These are phyloP conservation scores for Alternaria alternata DNA, from an alignment of 2,329 filamentous ascomycete genomes.

Conservation along the genomic window DNA sequence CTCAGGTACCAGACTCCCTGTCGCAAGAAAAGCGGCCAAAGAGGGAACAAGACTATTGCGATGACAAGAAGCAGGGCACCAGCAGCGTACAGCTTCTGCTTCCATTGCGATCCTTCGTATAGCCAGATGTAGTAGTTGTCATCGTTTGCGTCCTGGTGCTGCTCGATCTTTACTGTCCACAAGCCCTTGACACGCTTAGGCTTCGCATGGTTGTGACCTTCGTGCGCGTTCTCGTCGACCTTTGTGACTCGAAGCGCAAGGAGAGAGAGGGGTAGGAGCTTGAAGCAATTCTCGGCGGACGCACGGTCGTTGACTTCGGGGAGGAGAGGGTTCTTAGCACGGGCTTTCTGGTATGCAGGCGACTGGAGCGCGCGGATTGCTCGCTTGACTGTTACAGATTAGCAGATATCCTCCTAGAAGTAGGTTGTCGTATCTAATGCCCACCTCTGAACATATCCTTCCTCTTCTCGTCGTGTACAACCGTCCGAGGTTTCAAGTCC, in stretches of 20 bases:
- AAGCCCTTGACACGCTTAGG: conserved; percentile 92
- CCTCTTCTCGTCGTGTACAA: conserved; percentile 92
- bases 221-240: conserved; percentile 77
- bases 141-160: conserved; percentile 87
- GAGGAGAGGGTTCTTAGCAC: conserved; percentile 86
- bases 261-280: conserved; percentile 91
- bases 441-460: conserved; percentile 98
- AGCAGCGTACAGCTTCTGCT: conserved; percentile 88
- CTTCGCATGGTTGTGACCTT: conserved; percentile 60
- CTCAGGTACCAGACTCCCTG: conserved; percentile 97
- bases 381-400: conserved; percentile 76
- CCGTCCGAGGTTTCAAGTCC: conserved; percentile 87
- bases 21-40: conserved; percentile 91
- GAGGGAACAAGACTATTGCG: conserved; percentile 88
- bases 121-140: conserved; percentile 97
- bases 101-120: conserved; percentile 92
- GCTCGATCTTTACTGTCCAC: conserved; percentile 95
- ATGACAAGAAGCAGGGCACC: conserved; percentile 86
- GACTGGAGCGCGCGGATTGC: conserved; percentile 90
- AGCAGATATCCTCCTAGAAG: background rate
- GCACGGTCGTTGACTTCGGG: conserved; percentile 88
- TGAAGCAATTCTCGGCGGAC: conserved; percentile 91
- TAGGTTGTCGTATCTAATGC: background rate
- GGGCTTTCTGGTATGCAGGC: conserved; percentile 86
- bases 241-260: conserved; percentile 91